Base-by-base conservation (phyloP, 805 yeast species). In the Kluyveromyces wickerhamii region DNA sequence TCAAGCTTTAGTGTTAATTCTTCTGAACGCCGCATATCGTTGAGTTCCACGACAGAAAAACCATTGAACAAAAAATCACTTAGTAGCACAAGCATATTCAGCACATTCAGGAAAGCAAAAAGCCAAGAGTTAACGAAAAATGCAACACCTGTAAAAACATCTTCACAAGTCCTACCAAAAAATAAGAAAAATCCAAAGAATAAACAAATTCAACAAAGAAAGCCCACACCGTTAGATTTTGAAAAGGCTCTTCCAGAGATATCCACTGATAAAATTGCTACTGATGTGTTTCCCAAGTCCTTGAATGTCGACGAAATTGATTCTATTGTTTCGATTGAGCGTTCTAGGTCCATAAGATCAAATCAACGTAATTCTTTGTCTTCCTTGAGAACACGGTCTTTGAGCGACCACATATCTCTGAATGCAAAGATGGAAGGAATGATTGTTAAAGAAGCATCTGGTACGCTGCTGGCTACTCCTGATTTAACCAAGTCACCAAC, bases 271-370 rank as follows among this genome's bases (percentile, higher is more conserved):
- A 66, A 64, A 39, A 54, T 60, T 4, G 77, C 79, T 17, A 79
- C 80, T 37, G 73, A 77, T 0, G 54, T 82, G 17, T 83, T 83
- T 53, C 94, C 94, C 0, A 81, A 77, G 50, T 71, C 75, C 2
- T 60, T 83, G 21, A 78, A 69, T 38, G 65, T 72, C 0, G 73
- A 70, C 34, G 94, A 83, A 49, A 82, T 83, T 8, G 83, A 79
- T 43, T 77, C 83, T 29, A 83, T 83, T 38, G 79, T 79, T 2
- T 70, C 80, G 6, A 51, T 83, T 28, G 94, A 83, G 53, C 66
- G 88, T 40, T 72, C 81, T 6, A 68, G 72, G 49, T 77, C 86
- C 0, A 63, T 79, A 1, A 69, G 63, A 48, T 74, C 81, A 1
- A 41, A 45, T 51, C 45, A 46, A 36, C 32, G 60, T 27, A 53